Conservation (phyloP, 2,329 filamentous ascomycete species). For the Amauroascus verrucosus region DNA sequence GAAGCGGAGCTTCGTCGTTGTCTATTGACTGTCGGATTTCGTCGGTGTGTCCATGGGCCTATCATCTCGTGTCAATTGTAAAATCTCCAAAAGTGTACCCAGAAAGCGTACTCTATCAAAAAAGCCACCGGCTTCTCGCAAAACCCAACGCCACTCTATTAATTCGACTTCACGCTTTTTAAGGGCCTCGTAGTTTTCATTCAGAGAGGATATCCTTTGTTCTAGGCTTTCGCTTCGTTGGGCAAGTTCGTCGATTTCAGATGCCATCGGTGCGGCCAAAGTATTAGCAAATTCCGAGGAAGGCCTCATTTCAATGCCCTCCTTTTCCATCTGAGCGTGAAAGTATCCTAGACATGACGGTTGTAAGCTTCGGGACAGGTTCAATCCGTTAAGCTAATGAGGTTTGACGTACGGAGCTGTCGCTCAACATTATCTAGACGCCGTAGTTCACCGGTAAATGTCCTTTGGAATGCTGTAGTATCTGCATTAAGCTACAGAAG, state of each 20-base stretch:
- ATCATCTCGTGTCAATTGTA: conserved; percentile 10
- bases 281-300: conserved; percentile 84
- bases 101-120: conserved; percentile 59
- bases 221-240: conserved; percentile 89
- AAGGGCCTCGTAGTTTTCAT: conserved; percentile 96
- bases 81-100: neutral
- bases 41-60: conserved; percentile 87
- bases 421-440: conserved; percentile 96
- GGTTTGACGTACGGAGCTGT: conserved; percentile 66
- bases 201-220: conserved; percentile 79
- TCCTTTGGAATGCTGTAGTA: conserved; percentile 87
- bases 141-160: conserved; percentile 96
- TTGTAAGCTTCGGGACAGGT: neutral
- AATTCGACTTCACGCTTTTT: conserved; percentile 97
- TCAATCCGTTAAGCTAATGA: neutral
- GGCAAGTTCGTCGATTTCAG: conserved; percentile 90
- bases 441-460: conserved; percentile 95
- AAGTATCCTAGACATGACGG: conserved; percentile 63
- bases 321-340: conserved; percentile 89
- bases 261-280: conserved; percentile 75
- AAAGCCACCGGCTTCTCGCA: conserved; percentile 92
- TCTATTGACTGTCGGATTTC: conserved; percentile 83
- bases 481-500: conserved; percentile 71
- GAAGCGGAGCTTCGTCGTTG: conserved; percentile 82
- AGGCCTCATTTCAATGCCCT: conserved; percentile 71